Evolutionary conservation across 176 grass and related monocot species (phyloP), one percentile per base, ranked within the genome.

Genomic region (Thinopyrum elongatum): DNA sequence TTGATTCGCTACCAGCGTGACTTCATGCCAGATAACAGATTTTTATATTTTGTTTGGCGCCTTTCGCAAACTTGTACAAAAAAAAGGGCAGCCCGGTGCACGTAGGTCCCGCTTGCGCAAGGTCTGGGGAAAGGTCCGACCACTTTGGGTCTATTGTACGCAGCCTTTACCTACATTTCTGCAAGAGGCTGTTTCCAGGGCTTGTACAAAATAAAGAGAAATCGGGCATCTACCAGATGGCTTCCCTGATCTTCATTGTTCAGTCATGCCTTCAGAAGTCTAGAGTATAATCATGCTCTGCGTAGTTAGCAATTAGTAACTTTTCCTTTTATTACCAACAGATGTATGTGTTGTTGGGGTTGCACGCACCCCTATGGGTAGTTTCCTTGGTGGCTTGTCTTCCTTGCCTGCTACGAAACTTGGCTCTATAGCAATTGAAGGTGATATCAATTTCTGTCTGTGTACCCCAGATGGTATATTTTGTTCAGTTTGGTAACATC

Each of bases 371-470:
- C 95, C 95, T 27, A 94, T 98, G 83, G 95, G 95, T 63, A 84
- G 89, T 68, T 98, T 98, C 76, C 91, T 98, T 77, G 95, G 95
- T 77, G 83, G 91, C 3, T 71, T 98, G 17, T 98, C 93, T 86
- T 92, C 95, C 63, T 76, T 98, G 80, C 67, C 95, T 59, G 95
- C 95, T 10, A 98, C 91, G 3, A 98, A 98, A 89, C 95, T 98
- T 33, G 95, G 95, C 67, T 93, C 95, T 28, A 22, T 95, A 33
- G 89, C 67, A 41, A 95, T 98, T 65, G 61, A 92, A 88, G 84
- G 95, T 97, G 76, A 87, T 36, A 74, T 30, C 13, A 39, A 3
- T 26, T 69, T 85, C 47, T 75, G 2, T 30, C 8, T 51, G 49
- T 76, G 16, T 31, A 76, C 21, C 27, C 21, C 17, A 22, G 27